Evolutionary conservation across 2,329 filamentous ascomycete species (phyloP), one percentile per base, ranked within the genome.

Genomic region (Metarhizium robertsii): DNA sequence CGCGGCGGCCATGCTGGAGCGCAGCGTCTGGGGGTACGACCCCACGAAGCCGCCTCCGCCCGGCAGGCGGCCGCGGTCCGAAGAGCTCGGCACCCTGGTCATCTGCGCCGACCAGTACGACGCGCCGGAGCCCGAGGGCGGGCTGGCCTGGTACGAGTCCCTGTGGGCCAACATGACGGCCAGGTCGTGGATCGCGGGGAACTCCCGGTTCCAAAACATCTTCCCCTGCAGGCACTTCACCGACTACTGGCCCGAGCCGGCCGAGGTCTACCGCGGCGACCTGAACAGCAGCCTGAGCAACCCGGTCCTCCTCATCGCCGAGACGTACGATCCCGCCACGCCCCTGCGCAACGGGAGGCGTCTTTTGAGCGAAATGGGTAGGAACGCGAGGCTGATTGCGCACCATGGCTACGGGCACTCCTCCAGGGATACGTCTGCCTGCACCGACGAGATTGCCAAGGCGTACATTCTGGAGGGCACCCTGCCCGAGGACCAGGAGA

Each of bases 371-470:
- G 75, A 76, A 54, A 77, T 79, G 75, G 76, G 75, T 0, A 54
- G 61, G 7, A 79, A 79, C 54, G 75, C 76, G n/a, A 61, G 75
- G 6, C 64, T 79, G 18, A 66, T 79, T 38, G 75, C 65, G 5
- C 77, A 79, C 55, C 76, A 79, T 55, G 76, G 76, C 4, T 79
- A 78, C 51, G 76, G 76, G 0, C 76, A 79, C 56, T 70, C 72
- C 13, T 75, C 73, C 3, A 64, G 68, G n/a, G 75, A 79, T 53
- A 64, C 59, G 40, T 77, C 76, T 1, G 64, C 64, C 13, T 79
- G 76, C 62, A 79, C 76, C 1, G 72, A 78, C 46, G 56, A 58
- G 0, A 66, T 76, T 30, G 71, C 67, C 10, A 72, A 63, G 57
- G 61, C 62, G 3, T 78, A 68, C 20, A 73, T 79, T 14, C 54